These are phyloP conservation scores for Camellia lanceoleosa DNA, from an alignment of 148 eudicot species.

Conservation along the genomic window DNA sequence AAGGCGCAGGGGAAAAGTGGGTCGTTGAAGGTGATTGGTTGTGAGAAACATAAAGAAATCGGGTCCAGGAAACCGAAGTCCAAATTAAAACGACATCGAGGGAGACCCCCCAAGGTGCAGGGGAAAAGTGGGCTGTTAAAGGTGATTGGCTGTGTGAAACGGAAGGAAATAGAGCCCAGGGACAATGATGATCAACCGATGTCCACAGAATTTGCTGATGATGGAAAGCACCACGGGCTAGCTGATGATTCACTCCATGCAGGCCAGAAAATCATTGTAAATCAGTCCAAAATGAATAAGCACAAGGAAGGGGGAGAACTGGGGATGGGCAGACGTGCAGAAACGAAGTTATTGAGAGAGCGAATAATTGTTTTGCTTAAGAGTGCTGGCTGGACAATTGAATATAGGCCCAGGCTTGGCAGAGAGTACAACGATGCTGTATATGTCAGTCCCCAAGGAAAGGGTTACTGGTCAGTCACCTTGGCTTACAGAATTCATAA, in stretches of 20 bases:
- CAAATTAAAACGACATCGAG: slow-evolving; percentile 30
- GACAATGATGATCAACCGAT: neutral
- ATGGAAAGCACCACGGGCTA: neutral
- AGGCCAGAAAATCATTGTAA: neutral
- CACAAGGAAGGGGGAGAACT: slow-evolving; percentile 25
- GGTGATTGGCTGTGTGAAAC: slow-evolving; percentile 21
- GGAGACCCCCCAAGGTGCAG: slow-evolving; percentile 43
- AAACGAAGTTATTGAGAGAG: slow-evolving; percentile 55
- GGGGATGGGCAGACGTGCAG: slow-evolving; percentile 8
- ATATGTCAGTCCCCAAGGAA: slow-evolving; percentile 61
- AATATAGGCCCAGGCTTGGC: slow-evolving; percentile 51
- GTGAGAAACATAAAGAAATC: slow-evolving; percentile 23
- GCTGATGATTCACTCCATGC: neutral
- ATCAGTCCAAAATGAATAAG: slow-evolving; percentile 3
- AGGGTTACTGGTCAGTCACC: slow-evolving; percentile 79
- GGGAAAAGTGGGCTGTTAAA: slow-evolving; percentile 17
- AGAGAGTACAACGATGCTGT: slow-evolving; percentile 50
- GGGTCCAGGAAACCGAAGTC: slow-evolving; percentile 8
- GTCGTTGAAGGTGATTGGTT: slow-evolving; percentile 3
- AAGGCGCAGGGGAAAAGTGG: slow-evolving; percentile 8
- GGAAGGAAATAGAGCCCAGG: slow-evolving; percentile 8
- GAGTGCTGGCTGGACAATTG: slow-evolving; percentile 78
- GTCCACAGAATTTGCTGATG: slow-evolving; percentile 2
- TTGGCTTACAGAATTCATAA: slow-evolving; percentile 59
- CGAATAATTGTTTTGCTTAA: slow-evolving; percentile 60